Evolutionary conservation across 139 green algal genomes (phyloP).

Genomic region (Chlorella sp.): DNA sequence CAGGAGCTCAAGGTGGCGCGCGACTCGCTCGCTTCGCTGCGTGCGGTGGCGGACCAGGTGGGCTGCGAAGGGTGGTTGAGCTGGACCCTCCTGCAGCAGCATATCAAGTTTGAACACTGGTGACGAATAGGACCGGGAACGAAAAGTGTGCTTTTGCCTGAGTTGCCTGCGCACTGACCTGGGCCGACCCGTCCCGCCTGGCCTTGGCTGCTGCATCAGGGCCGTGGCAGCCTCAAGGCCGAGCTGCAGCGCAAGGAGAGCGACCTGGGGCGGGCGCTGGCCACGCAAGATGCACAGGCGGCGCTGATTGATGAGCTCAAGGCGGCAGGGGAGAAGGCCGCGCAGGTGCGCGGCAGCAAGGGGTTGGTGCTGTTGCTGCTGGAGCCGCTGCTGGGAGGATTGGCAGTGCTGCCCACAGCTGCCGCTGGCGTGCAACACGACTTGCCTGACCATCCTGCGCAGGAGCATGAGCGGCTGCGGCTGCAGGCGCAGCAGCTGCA

Average conservation of each 20-base stretch:
- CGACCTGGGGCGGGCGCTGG: conserved; percentile 3
- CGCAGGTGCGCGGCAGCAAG: not conserved
- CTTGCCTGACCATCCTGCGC: not conserved
- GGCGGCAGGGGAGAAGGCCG: not conserved
- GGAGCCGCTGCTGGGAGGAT: not conserved
- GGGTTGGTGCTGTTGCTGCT: not conserved
- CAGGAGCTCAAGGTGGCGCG: conserved; percentile 16
- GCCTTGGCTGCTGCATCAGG: too few relatives aligned
- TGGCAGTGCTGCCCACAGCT: not conserved
- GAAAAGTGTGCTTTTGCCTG: too few relatives aligned
- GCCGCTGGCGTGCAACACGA: not conserved
- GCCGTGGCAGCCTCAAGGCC: not conserved
- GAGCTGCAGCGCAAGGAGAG: conserved; percentile 34
- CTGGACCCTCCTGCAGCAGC: too few relatives aligned
- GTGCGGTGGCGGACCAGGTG: conserved; percentile 23
- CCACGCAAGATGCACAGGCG: not conserved
- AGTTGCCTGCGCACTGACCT: too few relatives aligned
- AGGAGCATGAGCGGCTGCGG: conserved; percentile 4
- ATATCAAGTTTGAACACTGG: too few relatives aligned
- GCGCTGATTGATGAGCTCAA: conserved; percentile 20
- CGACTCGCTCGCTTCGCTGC: conserved; percentile 23
- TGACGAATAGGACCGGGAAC: too few relatives aligned
- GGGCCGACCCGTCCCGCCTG: too few relatives aligned
- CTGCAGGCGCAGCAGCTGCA: conserved; percentile 18
- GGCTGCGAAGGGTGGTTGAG: not conserved